Evolutionary conservation across 2,329 filamentous ascomycete species (phyloP).

Genomic region (Arthrinium phaeospermum): DNA sequence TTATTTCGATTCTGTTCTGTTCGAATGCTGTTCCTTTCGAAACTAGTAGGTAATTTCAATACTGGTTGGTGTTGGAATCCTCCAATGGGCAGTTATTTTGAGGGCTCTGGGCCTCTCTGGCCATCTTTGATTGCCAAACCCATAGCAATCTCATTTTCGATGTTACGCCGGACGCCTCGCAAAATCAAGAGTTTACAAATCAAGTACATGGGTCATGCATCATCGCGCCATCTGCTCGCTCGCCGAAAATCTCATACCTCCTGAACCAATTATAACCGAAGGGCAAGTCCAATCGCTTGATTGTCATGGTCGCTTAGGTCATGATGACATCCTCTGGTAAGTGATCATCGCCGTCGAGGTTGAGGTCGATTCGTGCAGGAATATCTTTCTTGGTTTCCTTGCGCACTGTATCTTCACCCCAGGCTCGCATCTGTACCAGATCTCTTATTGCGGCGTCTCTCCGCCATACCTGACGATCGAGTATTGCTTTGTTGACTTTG

Average conservation of each 20-base stretch:
- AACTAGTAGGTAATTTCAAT: no score
- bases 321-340: slow-evolving; percentile 53
- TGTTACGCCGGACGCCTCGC: not conserved
- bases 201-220: slow-evolving; percentile 3
- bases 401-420: slow-evolving; percentile 74
- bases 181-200: slow-evolving; percentile 2
- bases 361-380: slow-evolving; percentile 47
- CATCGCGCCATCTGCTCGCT: not conserved
- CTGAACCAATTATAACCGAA: not conserved
- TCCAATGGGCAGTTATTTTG: not conserved
- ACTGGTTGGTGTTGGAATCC: not conserved
- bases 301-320: slow-evolving; percentile 41
- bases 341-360: slow-evolving; percentile 39
- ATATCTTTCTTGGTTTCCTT: slow-evolving; percentile 43
- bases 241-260: not conserved
- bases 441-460: slow-evolving; percentile 83
- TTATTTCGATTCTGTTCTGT: no score
- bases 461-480: slow-evolving; percentile 73
- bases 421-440: slow-evolving; percentile 81
- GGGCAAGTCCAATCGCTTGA: slow-evolving; percentile 1
- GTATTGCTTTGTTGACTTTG: slow-evolving; percentile 86
- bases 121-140: not conserved
- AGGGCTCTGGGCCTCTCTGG: not conserved
- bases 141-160: not conserved
- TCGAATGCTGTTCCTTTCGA: no score